Evolutionary conservation across 768 basidiomycete genomes (phyloP).

Genomic region (Suillus placidus): DNA sequence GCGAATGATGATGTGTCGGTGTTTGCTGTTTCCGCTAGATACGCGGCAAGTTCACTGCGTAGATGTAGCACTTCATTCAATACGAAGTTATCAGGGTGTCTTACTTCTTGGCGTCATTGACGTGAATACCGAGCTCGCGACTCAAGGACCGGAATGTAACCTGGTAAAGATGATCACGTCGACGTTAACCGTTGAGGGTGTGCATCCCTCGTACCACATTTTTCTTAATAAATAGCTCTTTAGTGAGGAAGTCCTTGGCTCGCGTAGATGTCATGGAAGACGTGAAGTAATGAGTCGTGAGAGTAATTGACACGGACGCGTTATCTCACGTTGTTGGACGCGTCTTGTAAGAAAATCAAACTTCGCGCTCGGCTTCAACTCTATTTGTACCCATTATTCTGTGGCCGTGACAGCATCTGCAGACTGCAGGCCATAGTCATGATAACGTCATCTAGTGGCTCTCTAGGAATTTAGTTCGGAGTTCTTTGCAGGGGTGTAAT

Average conservation of each 20-base stretch:
- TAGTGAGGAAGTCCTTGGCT: constrained; percentile 46
- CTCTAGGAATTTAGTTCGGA: too few relatives aligned
- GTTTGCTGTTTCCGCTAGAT: constrained; percentile 47
- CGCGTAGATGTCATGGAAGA: constrained; percentile 30
- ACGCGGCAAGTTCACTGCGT: constrained; percentile 63
- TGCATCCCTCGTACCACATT: constrained; percentile 39
- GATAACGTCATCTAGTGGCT: too few relatives aligned
- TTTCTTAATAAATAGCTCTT: constrained; percentile 48
- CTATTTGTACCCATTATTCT: too few relatives aligned
- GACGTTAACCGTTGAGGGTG: neutral
- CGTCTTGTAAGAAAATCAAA: neutral
- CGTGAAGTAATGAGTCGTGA: constrained; percentile 8
- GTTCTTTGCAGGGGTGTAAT: too few relatives aligned
- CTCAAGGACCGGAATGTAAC: constrained; percentile 82
- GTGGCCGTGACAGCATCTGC: too few relatives aligned
- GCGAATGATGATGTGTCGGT: constrained; percentile 43
- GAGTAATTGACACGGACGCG: constrained; percentile 1
- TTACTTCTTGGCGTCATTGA: constrained; percentile 80
- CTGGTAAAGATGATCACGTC: constrained; percentile 37
- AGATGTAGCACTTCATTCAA: constrained; percentile 7
- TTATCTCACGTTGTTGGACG: neutral
- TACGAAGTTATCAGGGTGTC: constrained; percentile 16
- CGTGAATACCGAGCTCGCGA: constrained; percentile 68
- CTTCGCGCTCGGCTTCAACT: too few relatives aligned
- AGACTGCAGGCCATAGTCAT: too few relatives aligned